These are phyloP conservation scores for Citrus reticulata DNA, from an alignment of 345 rosid species.

Conservation along the genomic window DNA sequence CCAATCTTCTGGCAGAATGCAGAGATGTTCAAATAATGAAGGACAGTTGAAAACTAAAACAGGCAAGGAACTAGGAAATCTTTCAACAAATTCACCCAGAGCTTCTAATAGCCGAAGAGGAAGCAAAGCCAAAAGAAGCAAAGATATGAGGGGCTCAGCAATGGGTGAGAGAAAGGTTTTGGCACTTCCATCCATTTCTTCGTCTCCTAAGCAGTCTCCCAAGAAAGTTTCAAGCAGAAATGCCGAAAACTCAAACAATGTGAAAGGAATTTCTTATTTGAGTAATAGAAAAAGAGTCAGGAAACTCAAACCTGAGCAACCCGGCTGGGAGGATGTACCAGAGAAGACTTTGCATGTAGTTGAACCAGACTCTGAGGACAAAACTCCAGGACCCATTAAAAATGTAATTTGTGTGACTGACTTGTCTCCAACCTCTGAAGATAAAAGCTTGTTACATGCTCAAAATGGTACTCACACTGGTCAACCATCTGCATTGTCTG, in stretches of 20 bases:
- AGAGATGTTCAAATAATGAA: conserved; percentile 18
- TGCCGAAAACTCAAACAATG: conserved; percentile 15
- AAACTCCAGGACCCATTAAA: conserved; percentile 3
- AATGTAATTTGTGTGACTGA: neutral
- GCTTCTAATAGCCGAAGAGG: conserved; percentile 21
- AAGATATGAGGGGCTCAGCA: conserved; percentile 15
- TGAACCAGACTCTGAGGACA: conserved; percentile 30
- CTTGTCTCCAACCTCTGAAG: conserved; percentile 5
- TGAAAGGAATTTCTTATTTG: conserved; percentile 13
- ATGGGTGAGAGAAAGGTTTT: conserved; percentile 17
- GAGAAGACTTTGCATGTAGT: conserved; percentile 47
- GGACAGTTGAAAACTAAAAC: neutral
- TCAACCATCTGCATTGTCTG: conserved; percentile 9
- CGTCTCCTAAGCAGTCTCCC: conserved; percentile 3
- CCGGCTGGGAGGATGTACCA: conserved; percentile 21
- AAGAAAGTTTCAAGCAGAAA: conserved; percentile 22
- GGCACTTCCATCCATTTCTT: conserved; percentile 11
- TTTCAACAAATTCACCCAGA: conserved; percentile 4
- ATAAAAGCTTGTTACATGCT: conserved; percentile 21
- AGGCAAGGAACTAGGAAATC: conserved; percentile 5
- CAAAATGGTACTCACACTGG: conserved; percentile 16
- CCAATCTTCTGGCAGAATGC: neutral
- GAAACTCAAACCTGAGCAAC: conserved; percentile 16
- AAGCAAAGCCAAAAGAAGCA: conserved; percentile 16
- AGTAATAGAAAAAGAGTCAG: conserved; percentile 14